Percentiles rank a stretch among this genome's conserved stretches.
phyloP scores from a whole-genome alignment of 1,284 basidiomycete species.

The Trichosporon sp. region DNA sequence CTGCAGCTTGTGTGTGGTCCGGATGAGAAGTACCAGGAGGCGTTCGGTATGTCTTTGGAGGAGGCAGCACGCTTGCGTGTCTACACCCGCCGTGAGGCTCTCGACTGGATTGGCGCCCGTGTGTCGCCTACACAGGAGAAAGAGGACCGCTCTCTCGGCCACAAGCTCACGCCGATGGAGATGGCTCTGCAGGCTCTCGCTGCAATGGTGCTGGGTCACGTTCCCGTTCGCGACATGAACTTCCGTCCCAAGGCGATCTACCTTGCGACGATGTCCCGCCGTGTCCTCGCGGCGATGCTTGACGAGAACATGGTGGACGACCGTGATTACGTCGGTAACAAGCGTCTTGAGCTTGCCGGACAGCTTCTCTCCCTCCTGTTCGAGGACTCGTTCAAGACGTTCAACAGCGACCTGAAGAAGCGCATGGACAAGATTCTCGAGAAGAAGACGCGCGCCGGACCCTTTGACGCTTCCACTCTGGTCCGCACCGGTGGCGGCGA shows the following conservation, averaged over 20 bases:
- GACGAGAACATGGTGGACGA: constrained; percentile 98
- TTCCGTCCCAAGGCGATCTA: constrained; percentile 95
- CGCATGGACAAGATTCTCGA: constrained; percentile 97
- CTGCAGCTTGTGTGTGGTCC: constrained; percentile 89
- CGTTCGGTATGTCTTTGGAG: constrained; percentile 89
- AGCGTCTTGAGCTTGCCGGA: constrained; percentile 94
- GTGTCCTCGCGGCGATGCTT: constrained; percentile 93
- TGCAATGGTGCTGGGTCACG: constrained; percentile 94
- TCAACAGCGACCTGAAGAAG: constrained; percentile 92
- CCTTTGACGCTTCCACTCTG: constrained; percentile 78
- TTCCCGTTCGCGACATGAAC: constrained; percentile 84
- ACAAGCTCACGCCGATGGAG: constrained; percentile 80
- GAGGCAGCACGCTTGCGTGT: constrained; percentile 84
- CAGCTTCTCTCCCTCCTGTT: constrained; percentile 93
- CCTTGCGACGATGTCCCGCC: constrained; percentile 93
- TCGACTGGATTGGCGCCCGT: constrained; percentile 89
- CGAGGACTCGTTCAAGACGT: constrained; percentile 98
- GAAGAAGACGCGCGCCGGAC: constrained; percentile 88
- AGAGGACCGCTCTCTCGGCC: constrained; percentile 43
- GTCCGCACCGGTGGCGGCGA: constrained; percentile 57
- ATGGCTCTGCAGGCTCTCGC: constrained; percentile 94
- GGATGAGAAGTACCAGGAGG: constrained; percentile 79
- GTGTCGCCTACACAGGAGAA: constrained; percentile 74
- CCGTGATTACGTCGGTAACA: constrained; percentile 98
- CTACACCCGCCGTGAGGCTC: constrained; percentile 86